phyloP scores from a whole-genome alignment of 1,284 basidiomycete species.

The Pseudozyma tsukubaensis region DNA sequence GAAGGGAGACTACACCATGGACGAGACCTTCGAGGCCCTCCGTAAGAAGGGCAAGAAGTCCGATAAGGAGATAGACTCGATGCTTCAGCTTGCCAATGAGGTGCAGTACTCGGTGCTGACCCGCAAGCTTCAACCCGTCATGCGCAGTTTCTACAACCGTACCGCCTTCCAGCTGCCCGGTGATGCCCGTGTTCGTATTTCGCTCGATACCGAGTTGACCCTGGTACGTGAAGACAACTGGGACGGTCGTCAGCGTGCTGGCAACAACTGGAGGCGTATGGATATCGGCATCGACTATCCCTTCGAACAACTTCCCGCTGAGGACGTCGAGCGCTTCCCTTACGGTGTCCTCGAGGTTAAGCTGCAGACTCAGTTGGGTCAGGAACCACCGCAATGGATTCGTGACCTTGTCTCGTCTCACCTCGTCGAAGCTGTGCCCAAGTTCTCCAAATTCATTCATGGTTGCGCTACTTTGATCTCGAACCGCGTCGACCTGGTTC shows the following conservation, averaged over 20 bases:
- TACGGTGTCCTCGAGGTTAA: conserved; percentile 95
- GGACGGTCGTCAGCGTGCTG: conserved; percentile 82
- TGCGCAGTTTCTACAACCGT: conserved; percentile 99
- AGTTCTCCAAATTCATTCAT: conserved; percentile 92
- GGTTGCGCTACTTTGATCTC: conserved; percentile 93
- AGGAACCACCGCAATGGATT: conserved; percentile 96
- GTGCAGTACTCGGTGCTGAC: conserved; percentile 91
- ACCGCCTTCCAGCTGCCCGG: conserved; percentile 99
- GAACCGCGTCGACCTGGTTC: conserved; percentile 94
- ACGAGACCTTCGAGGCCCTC: conserved; percentile 89
- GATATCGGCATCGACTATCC: conserved; percentile 94
- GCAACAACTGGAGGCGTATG: conserved; percentile 91
- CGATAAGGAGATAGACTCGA: conserved; percentile 89
- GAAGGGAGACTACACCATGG: conserved; percentile 89
- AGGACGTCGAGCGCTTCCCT: conserved; percentile 92
- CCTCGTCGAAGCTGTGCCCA: conserved; percentile 73
- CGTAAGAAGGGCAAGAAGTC: conserved; percentile 93
- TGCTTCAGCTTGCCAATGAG: conserved; percentile 96
- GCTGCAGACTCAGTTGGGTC: conserved; percentile 93
- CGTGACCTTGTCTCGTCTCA: conserved; percentile 92
- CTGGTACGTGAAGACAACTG: conserved; percentile 97
- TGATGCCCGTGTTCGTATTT: conserved; percentile 96
- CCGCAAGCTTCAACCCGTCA: conserved; percentile 82
- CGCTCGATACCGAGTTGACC: conserved; percentile 94
- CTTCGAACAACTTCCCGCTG: conserved; percentile 80